These are phyloP conservation scores for Chaetoscypha palmicola DNA, from an alignment of 2,329 filamentous ascomycete genomes.

Conservation along the genomic window DNA sequence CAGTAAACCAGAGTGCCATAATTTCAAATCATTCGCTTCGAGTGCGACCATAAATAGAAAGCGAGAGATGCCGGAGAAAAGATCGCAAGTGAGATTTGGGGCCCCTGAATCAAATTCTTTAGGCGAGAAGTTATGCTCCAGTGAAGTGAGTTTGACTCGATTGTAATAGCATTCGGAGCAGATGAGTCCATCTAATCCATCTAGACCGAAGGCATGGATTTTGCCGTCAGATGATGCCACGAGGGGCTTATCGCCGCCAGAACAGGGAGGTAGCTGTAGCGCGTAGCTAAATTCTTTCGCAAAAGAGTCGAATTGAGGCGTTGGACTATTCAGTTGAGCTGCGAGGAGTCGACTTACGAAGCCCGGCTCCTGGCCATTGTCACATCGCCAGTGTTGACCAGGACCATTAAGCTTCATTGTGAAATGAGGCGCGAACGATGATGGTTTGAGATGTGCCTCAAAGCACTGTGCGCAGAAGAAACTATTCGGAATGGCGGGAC, in stretches of 20 bases:
- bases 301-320: neutral
- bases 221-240: neutral
- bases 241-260: neutral
- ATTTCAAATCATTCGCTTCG: neutral
- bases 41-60: slow-evolving; percentile 2
- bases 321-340: neutral
- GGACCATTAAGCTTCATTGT: slow-evolving; percentile 1
- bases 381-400: slow-evolving; percentile 3
- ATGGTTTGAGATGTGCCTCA: slow-evolving; percentile 3
- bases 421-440: slow-evolving; percentile 3
- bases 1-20: slow-evolving; percentile 2
- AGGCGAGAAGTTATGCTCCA: neutral
- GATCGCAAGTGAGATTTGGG: neutral
- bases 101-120: neutral
- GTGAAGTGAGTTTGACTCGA: neutral
- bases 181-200: neutral
- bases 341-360: neutral
- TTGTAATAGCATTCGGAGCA: slow-evolving; percentile 4
- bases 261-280: neutral
- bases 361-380: slow-evolving; percentile 3
- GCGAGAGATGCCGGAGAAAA: slow-evolving; percentile 1
- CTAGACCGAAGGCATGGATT: slow-evolving; percentile 1
- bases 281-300: neutral
- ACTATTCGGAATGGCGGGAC: slow-evolving; percentile 1
- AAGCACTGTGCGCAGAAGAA: slow-evolving; percentile 4